Conservation (phyloP, 495 filamentous ascomycete species). For the Letharia columbiana region DNA sequence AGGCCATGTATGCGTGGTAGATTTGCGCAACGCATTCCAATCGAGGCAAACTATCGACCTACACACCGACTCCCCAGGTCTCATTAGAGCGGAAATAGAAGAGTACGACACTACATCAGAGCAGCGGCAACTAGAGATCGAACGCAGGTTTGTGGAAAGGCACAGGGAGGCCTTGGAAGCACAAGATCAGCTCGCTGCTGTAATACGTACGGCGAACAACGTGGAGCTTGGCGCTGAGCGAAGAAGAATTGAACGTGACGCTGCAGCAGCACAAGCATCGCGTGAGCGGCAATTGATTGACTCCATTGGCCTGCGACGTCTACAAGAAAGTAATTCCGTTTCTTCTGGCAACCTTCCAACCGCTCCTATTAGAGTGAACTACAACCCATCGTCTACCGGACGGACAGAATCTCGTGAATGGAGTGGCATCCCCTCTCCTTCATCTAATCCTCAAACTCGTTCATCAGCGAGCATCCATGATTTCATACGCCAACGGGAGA, state of each 20-base stretch:
- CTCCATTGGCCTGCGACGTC: conserved; percentile 33
- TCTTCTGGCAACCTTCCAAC: neutral
- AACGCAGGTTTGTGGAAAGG: conserved; percentile 39
- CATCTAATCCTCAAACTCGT: conserved; percentile 13
- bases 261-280: conserved; percentile 28
- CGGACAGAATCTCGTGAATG: conserved; percentile 10
- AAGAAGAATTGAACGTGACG: conserved; percentile 28
- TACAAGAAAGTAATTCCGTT: conserved; percentile 14
- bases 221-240: conserved; percentile 32
- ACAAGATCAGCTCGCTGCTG: conserved; percentile 27
- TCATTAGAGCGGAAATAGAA: conserved; percentile 41
- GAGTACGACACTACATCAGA: conserved; percentile 37
- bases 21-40: conserved; percentile 67
- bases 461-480: conserved; percentile 25
- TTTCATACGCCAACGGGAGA: conserved; percentile 30
- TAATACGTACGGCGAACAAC: conserved; percentile 35
- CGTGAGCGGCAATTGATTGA: conserved; percentile 53
- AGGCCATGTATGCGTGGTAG: conserved; percentile 73
- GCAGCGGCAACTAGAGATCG: conserved; percentile 35
- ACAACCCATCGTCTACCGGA: conserved; percentile 8
- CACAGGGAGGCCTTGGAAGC: conserved; percentile 29
- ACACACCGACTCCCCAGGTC: conserved; percentile 44
- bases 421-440: conserved; percentile 12
- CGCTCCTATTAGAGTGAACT: conserved; percentile 23
- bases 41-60: conserved; percentile 66